Base-by-base conservation (phyloP, 2,329 filamentous ascomycete genomes). In the Phyllosticta citriasiana region DNA sequence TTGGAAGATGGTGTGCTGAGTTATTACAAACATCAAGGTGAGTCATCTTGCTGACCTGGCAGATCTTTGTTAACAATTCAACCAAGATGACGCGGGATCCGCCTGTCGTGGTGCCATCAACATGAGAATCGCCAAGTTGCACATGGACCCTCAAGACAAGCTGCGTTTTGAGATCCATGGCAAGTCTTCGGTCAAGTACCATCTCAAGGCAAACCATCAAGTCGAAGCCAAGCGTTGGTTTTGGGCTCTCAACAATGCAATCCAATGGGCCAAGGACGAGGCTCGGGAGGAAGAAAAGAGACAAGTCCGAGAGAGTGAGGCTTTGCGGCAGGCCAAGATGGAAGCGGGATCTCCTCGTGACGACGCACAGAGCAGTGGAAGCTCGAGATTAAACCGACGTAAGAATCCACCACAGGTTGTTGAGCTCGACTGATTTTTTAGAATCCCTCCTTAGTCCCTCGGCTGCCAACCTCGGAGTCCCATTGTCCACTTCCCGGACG, bases 191-290 rank as follows among this genome's bases (percentile, higher is more conserved):
- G 94, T 99, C 72, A 99, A 97, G 76, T 99, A 99, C 73, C 93
- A 95, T 56, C 81, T 99, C 59, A 97, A 96, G 74, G 94, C 94
- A 0, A 99, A 99, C 70, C 94, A 99, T 74, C 89, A 97, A 71
- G 93, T 97, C 27, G 94, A 99, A 74, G 93, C 94, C 5, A 99
- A 99, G 76, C 85, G 94, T 60, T 99, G 94, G 94, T 99, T 95
- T 75, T 99, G 94, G 94, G 90, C 94, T 0, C 79, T 99, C 65
- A 99, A 99, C 77, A 99, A 99, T 72, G 93, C 94, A 5, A 99
- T 99, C 57, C 94, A 97, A 72, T 97, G 91, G 88, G 88, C 91
- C 65, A 99, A 99, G 74, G 94, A 99, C 70, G 94, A 97, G 76
- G 92, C 91, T 7, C 92, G 88, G 67, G 91, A 96, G 72, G 93